Evolutionary conservation across 164 flowering plant genomes (phyloP), one percentile per base, ranked within the genome.

Genomic region (Amborella trichopoda): DNA sequence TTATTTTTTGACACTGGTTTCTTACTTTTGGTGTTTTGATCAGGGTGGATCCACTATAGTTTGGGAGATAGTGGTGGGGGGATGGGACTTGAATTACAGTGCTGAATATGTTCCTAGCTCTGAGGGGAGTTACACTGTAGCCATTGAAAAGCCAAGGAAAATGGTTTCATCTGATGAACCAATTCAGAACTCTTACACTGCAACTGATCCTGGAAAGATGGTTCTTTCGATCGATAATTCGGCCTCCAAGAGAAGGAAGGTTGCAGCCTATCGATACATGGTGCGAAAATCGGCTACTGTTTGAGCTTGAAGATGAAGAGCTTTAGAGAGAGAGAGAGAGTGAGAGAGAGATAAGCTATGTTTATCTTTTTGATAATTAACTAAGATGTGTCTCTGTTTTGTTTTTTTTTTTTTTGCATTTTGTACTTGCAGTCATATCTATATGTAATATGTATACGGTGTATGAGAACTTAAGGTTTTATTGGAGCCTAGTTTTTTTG

Each of bases 11-110:
- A 14, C 11, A 30, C 14, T 30, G 9, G 16, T 10, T 16, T 38
- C 20, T 38, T 38, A 22, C 20, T 38, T 0, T 6, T 38, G 41
- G 20, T 38, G 9, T 8, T 14, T 42, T 10, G 26, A 11, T 11
- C 23, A 87, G 99, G 84, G 50, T 19, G 94, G 80, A 4, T 81
- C 96, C 34, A 82, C 95, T 6, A 85, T 93, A 24, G 68, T 81
- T 38, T 93, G 99, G 99, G 99, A 93, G 50, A 46, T 93, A n/a
- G 94, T 81, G 19, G 96, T 85, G 19, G 95, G 88, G 26, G 96
- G 99, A 0, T 93, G 99, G 99, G 99, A 93, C 5, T 57, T 93
- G 70, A 91, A 84, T 5, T 93, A 93, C 80, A 63, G 83, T 21
- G 99, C 79, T 0, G 99, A 93, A 59, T 93, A 75, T 53, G 70